Conservation (phyloP, 495 filamentous ascomycete species). For the Geopyxis carbonaria region DNA sequence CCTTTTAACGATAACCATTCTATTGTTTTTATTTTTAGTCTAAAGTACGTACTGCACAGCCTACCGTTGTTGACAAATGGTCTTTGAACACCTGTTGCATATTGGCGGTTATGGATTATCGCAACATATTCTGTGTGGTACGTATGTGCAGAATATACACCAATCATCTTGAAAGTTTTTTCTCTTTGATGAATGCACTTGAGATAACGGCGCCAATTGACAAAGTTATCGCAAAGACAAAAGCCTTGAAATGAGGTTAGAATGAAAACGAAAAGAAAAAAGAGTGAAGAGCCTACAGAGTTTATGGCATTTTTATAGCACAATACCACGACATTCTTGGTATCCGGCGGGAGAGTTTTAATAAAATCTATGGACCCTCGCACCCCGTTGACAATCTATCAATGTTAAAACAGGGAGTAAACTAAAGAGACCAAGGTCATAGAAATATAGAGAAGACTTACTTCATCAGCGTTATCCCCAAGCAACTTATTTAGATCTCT, state of each 20-base stretch:
- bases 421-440: not conserved
- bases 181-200: constrained; percentile 30
- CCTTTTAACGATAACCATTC: too few relatives aligned
- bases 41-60: too few relatives aligned
- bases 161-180: too few relatives aligned
- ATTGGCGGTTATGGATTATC: too few relatives aligned
- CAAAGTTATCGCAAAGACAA: constrained; percentile 24
- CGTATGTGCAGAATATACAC: too few relatives aligned
- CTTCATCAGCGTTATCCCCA: constrained; percentile 40
- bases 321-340: constrained; percentile 43
- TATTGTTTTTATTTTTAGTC: too few relatives aligned
- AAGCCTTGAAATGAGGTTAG: constrained; percentile 27
- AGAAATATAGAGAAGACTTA: constrained; percentile 1
- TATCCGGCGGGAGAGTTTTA: constrained; percentile 42
- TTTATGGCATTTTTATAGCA: constrained; percentile 39
- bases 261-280: not conserved
- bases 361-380: constrained; percentile 59
- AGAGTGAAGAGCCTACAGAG: constrained; percentile 4
- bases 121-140: too few relatives aligned
- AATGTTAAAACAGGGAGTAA: constrained; percentile 24
- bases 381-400: constrained; percentile 56
- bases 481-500: constrained; percentile 37
- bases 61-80: too few relatives aligned
- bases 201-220: constrained; percentile 18
- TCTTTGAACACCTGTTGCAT: too few relatives aligned